These are phyloP conservation scores for Scutellaria galericulata DNA, from an alignment of 257 asterid genomes.

Conservation along the genomic window DNA sequence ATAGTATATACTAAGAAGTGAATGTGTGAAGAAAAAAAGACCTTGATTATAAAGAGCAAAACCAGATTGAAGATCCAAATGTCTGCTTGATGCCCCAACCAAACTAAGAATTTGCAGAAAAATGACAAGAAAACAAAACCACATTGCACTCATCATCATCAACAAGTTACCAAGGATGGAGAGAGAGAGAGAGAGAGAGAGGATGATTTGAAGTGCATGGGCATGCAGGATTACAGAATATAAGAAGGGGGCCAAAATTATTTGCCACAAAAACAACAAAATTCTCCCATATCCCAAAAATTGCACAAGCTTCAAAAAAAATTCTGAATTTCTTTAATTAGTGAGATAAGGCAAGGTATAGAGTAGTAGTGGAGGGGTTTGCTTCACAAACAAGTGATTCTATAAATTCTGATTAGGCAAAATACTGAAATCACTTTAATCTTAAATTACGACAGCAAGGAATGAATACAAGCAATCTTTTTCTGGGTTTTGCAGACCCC, in stretches of 20 bases:
- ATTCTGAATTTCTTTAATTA: neutral
- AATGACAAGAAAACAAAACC: slow-evolving; percentile 37
- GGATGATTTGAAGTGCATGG: slow-evolving; percentile 23
- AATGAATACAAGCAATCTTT: slow-evolving; percentile 27
- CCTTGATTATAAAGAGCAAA: slow-evolving; percentile 33
- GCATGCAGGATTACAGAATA: slow-evolving; percentile 39
- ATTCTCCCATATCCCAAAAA: slow-evolving; percentile 17
- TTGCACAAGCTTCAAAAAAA: slow-evolving; percentile 29
- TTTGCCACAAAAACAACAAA: slow-evolving; percentile 24
- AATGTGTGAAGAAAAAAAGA: neutral
- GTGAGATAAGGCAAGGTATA: slow-evolving; percentile 27
- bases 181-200: slow-evolving; percentile 23
- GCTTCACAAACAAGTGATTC: slow-evolving; percentile 63
- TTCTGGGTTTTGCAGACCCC: slow-evolving; percentile 43
- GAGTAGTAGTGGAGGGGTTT: slow-evolving; percentile 38
- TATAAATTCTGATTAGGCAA: neutral
- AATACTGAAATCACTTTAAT: slow-evolving; percentile 20
- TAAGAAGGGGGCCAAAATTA: slow-evolving; percentile 32
- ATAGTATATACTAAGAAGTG: neutral
- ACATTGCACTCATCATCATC: slow-evolving; percentile 43
- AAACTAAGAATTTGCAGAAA: slow-evolving; percentile 47
- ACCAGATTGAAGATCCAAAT: slow-evolving; percentile 38
- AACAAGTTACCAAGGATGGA: neutral
- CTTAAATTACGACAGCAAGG: neutral
- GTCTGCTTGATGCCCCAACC: slow-evolving; percentile 46